phyloP scores from a whole-genome alignment of 2,329 filamentous ascomycete species.

The Phyllachora maydis region DNA sequence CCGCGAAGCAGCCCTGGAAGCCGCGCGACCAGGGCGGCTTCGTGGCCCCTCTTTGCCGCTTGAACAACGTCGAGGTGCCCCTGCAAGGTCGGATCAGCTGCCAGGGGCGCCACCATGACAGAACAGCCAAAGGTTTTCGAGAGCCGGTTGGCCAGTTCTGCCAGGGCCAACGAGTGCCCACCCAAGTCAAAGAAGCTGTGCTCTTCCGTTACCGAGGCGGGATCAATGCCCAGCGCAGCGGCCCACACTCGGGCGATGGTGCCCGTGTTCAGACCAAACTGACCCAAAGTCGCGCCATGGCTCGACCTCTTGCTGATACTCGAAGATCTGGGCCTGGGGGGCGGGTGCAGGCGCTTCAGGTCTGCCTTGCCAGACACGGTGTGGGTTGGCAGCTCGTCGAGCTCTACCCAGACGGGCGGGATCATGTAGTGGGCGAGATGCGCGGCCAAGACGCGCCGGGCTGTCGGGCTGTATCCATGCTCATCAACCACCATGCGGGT shows the following conservation, averaged over 20 bases:
- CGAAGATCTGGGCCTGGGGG: conserved; percentile 28
- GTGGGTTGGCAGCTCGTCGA: conserved; percentile 52
- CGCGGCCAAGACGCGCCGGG: conserved; percentile 40
- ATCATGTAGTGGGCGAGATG: conserved; percentile 72
- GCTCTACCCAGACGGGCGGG: conserved; percentile 54
- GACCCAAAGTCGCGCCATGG: conserved; percentile 37
- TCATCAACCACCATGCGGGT: conserved; percentile 45
- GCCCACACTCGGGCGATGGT: conserved; percentile 56
- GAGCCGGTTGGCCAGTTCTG: conserved; percentile 51
- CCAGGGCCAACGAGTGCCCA: conserved; percentile 59
- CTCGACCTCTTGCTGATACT: conserved; percentile 18
- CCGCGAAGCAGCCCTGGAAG: conserved; percentile 46
- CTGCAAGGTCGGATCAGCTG: conserved; percentile 48
- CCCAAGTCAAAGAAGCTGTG: conserved; percentile 69
- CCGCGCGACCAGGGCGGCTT: conserved; percentile 55
- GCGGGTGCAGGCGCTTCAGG: conserved; percentile 47
- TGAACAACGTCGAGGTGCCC: conserved; percentile 55
- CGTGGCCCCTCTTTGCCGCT: conserved; percentile 49
- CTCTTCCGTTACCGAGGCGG: conserved; percentile 40
- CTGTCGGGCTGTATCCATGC: conserved; percentile 48
- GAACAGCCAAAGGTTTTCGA: conserved; percentile 52
- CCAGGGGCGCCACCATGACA: conserved; percentile 49
- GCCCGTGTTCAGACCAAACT: conserved; percentile 43
- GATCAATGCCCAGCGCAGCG: conserved; percentile 42
- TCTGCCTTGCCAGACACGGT: conserved; percentile 65